Base-by-base conservation (phyloP, 2,329 filamentous ascomycete genomes). In the Stagonosporopsis rhizophila region DNA sequence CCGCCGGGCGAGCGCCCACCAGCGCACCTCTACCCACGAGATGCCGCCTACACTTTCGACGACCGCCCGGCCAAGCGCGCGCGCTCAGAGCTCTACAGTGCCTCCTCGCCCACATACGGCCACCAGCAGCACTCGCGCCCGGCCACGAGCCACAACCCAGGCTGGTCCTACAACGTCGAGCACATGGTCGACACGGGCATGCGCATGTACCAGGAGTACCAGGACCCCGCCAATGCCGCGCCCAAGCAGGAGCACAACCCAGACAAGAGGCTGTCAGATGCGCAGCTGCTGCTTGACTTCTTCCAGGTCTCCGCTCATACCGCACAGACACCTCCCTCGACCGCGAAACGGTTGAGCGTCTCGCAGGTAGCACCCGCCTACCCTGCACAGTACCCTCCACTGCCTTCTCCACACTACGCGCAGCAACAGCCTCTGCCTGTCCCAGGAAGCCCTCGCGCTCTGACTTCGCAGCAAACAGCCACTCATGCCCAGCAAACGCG, bases 31-130 rank as follows among this genome's bases (percentile, higher is more conserved):
- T 57, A 62, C 44, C 30, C 58, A 2, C 22, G 48, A 30, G 61
- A 62, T 45, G n/a, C 57, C 12, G 27, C 49, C 28, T 56, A 62
- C 55, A 35, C 54, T 2, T 25, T 23, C 44, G 68, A 75, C 44
- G 81, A 86, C 64, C 79, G 83, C 42, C 85, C 85, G 4, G 74
- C 83, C 19, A 88, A 88, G 72, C 81, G 86, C 38, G 80, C 84
- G 44, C 82, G 85, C 60, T 87, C 86, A 39, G 85, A 87, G 65
- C 78, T 83, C 62, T 75, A 82, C 47, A 76, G 78, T 15, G 80
- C 79, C 17, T 73, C 77, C 22, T 71, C 77, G 19, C 69, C 76
- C 41, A 64, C 69, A 25, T 66, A 64, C 23, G 67, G 71, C 32
- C 69, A 73, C 28, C 50, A 58, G 34, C 30, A 32, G 30, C 30